phyloP scores from a whole-genome alignment of 2,329 filamentous ascomycete genomes.

The Chaetoscypha palmicola region DNA sequence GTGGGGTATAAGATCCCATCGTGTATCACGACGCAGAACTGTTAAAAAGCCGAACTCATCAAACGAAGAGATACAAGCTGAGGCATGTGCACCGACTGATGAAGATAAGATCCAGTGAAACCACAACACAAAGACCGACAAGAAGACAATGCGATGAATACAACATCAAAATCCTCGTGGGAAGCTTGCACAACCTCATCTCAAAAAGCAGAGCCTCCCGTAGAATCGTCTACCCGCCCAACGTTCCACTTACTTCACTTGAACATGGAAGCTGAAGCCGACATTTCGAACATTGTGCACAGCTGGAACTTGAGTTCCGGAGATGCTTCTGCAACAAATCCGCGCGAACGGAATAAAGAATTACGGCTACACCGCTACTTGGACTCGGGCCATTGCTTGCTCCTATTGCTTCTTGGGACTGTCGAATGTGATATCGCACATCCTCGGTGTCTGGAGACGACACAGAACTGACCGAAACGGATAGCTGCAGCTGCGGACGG shows the following conservation, averaged over 20 bases:
- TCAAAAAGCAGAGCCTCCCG: not conserved
- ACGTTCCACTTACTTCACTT: too few relatives aligned
- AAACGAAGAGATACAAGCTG: conserved; percentile 3
- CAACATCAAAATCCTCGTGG: conserved; percentile 2
- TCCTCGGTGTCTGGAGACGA: conserved; percentile 13
- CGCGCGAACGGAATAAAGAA: too few relatives aligned
- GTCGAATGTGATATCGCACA: conserved; percentile 6
- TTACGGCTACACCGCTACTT: too few relatives aligned
- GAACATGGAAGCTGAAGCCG: too few relatives aligned
- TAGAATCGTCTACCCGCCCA: too few relatives aligned
- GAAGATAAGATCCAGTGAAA: conserved; percentile 1
- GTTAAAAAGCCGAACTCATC: not conserved
- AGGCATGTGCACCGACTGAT: not conserved
- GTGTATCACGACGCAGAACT: too few relatives aligned
- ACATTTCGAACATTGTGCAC: too few relatives aligned
- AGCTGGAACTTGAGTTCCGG: too few relatives aligned
- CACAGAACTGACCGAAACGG: conserved; percentile 15
- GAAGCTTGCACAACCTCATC: not conserved
- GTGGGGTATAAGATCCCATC: too few relatives aligned
- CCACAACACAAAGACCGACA: not conserved
- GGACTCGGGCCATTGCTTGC: conserved; percentile 2
- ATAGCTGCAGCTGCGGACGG: conserved; percentile 18
- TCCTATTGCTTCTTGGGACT: conserved; percentile 1
- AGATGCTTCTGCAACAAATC: too few relatives aligned
- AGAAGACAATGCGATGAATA: not conserved